Evolutionary conservation across 495 filamentous ascomycete species (phyloP).

Genomic region (Penicillium roqueforti): DNA sequence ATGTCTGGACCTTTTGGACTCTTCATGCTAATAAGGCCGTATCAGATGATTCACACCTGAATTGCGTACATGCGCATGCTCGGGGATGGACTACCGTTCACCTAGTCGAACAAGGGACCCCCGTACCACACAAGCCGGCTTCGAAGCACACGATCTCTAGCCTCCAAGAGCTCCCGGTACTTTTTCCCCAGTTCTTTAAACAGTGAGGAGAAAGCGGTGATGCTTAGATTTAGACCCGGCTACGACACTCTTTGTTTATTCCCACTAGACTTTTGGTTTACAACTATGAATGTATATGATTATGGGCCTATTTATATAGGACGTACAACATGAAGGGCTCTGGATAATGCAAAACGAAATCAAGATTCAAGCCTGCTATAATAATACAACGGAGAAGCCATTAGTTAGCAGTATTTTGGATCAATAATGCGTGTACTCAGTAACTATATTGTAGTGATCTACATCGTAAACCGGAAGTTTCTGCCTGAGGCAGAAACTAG

Average conservation of each 20-base stretch:
- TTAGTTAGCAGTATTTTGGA: too few relatives aligned
- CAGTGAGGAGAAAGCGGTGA: constrained; percentile 3
- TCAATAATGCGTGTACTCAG: background rate
- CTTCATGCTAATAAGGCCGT: constrained; percentile 8
- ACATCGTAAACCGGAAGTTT: background rate
- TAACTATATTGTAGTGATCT: background rate
- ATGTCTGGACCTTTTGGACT: background rate
- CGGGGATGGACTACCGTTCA: constrained; percentile 79
- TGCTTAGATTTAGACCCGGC: constrained; percentile 7
- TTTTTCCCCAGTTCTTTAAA: constrained; percentile 79
- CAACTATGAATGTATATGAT: constrained; percentile 7
- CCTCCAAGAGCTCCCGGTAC: constrained; percentile 64
- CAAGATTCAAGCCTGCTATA: background rate
- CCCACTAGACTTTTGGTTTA: constrained; percentile 5
- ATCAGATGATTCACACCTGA: constrained; percentile 75
- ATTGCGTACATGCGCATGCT: constrained; percentile 64
- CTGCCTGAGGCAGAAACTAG: constrained; percentile 21
- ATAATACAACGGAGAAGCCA: background rate
- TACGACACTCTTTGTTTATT: constrained; percentile 1
- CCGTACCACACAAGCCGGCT: constrained; percentile 53
- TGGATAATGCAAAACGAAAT: background rate
- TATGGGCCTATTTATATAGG: background rate
- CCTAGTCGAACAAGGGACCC: constrained; percentile 68
- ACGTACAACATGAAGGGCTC: background rate
- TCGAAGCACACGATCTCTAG: constrained; percentile 65